These are phyloP conservation scores for Diaporthe nobilis DNA, from an alignment of 2,329 filamentous ascomycete genomes.

Conservation along the genomic window DNA sequence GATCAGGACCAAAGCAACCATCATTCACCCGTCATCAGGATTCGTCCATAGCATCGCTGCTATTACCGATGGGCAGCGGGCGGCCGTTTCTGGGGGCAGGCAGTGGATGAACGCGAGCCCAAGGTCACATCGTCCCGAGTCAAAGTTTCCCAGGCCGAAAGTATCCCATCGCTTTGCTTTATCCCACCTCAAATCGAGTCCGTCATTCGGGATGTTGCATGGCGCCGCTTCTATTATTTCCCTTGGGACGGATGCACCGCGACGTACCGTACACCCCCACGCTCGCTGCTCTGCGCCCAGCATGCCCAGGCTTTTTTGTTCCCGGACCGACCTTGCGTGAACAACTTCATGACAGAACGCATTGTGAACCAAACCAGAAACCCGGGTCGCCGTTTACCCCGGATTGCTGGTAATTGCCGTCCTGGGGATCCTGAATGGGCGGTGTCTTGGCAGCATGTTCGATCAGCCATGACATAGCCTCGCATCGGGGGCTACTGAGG, in stretches of 20 bases:
- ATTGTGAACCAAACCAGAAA: constrained; percentile 7
- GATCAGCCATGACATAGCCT: background rate
- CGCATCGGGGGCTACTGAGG: background rate
- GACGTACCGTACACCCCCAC: background rate
- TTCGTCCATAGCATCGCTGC: constrained; percentile 6
- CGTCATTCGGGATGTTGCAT: constrained; percentile 26
- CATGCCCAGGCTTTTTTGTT: too few species aligned
- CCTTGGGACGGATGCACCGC: constrained; percentile 13
- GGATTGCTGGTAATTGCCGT: background rate
- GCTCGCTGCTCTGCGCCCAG: background rate
- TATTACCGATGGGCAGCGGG: background rate
- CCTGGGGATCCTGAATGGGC: background rate
- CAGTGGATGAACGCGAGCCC: constrained; percentile 13
- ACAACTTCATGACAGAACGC: background rate
- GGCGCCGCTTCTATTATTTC: background rate
- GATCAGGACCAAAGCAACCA: background rate
- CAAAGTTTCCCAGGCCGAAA: constrained; percentile 23
- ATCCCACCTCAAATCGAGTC: constrained; percentile 7
- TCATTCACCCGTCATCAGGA: background rate
- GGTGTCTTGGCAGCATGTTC: background rate
- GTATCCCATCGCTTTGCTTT: constrained; percentile 33
- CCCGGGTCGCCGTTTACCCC: constrained; percentile 12
- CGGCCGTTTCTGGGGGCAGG: background rate
- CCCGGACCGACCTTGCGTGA: background rate
- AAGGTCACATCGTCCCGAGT: constrained; percentile 12